Conservation (phyloP, 2,329 filamentous ascomycete genomes). For the Corniculantispora saksenae region DNA sequence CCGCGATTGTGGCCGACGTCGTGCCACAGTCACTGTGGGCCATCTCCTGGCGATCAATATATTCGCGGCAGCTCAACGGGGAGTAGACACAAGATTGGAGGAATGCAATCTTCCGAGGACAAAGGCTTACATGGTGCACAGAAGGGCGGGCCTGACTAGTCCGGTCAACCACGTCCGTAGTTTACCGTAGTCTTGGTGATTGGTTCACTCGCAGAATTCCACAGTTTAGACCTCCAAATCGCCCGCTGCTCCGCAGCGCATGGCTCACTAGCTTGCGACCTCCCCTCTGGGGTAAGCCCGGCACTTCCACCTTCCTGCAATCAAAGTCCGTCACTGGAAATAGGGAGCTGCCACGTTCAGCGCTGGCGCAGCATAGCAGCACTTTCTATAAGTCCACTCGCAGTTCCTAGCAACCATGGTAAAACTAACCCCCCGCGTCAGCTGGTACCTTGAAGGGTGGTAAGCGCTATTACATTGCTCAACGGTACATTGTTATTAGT, state of each 20-base stretch:
- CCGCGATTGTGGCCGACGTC: too few relatives aligned
- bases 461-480: too few relatives aligned
- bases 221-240: neutral
- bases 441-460: too few relatives aligned
- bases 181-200: neutral
- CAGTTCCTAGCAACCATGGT: too few relatives aligned
- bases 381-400: too few relatives aligned
- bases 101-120: neutral
- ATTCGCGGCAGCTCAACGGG: neutral
- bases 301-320: neutral
- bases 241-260: neutral
- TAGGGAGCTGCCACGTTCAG: too few relatives aligned
- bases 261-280: neutral
- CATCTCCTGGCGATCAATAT: neutral
- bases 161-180: neutral
- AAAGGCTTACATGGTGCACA: neutral
- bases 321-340: neutral
- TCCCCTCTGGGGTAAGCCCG: constrained; percentile 3
- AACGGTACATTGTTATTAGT: too few relatives aligned
- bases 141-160: neutral
- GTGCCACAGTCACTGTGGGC: neutral
- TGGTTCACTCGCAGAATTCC: neutral
- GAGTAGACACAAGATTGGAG: constrained; percentile 6
- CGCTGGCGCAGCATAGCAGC: too few relatives aligned
- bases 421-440: too few relatives aligned